Evolutionary conservation across 1,284 basidiomycete species (phyloP).

Genomic region (Sutorius eximius): DNA sequence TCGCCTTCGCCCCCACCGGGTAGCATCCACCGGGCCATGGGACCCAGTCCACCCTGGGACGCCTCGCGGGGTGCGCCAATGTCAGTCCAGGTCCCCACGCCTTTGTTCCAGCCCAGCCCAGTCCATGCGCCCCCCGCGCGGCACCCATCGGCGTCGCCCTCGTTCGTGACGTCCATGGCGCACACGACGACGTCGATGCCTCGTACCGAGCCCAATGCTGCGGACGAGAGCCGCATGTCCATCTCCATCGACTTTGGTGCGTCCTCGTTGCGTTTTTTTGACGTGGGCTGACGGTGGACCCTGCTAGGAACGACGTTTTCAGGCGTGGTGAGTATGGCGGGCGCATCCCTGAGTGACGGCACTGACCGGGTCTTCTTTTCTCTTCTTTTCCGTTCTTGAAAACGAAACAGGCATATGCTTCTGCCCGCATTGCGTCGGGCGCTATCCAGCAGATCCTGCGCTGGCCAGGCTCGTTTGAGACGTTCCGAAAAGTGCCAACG

Average conservation of each 20-base stretch:
- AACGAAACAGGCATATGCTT: slow-evolving; percentile 63
- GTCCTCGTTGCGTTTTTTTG: slow-evolving; percentile 17
- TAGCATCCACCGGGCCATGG: slow-evolving; percentile 9
- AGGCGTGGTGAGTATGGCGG: slow-evolving; percentile 61
- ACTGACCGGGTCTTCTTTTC: background rate
- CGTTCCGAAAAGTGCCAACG: slow-evolving; percentile 79
- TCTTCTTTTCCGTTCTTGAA: background rate
- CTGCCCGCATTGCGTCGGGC: slow-evolving; percentile 76
- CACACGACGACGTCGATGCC: slow-evolving; percentile 5
- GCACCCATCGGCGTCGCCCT: slow-evolving; percentile 23
- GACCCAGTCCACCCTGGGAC: no score
- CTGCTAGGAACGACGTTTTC: slow-evolving; percentile 74
- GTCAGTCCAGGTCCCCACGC: background rate
- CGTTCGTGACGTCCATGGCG: slow-evolving; percentile 9
- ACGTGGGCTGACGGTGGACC: slow-evolving; percentile 1
- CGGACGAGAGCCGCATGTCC: slow-evolving; percentile 67
- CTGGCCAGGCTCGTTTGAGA: slow-evolving; percentile 78
- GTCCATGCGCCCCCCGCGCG: slow-evolving; percentile 37
- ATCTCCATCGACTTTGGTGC: slow-evolving; percentile 78
- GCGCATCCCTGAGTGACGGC: background rate
- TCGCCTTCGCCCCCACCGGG: slow-evolving; percentile 36
- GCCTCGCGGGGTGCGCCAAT: no score
- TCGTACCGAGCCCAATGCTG: slow-evolving; percentile 13
- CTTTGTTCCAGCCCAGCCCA: slow-evolving; percentile 38
- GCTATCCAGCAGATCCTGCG: slow-evolving; percentile 74